Evolutionary conservation across 139 green algal species (phyloP).

Genomic region (Raphidocelis subcapitata): DNA sequence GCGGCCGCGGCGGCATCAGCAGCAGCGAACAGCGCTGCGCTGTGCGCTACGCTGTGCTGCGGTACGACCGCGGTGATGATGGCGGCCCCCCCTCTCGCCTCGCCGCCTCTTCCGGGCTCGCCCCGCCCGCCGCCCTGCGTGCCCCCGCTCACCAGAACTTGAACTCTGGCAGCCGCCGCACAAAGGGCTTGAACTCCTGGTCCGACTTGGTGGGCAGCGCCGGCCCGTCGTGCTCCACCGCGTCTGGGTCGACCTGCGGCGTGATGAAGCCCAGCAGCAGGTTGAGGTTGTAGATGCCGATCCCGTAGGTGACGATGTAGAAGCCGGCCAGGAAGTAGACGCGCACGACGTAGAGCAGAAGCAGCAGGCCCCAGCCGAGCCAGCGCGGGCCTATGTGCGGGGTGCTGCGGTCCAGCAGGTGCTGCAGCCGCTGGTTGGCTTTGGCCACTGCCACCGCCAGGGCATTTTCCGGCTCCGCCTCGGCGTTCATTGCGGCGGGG

Average conservation of each 20-base stretch:
- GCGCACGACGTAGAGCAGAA: conserved; percentile 77
- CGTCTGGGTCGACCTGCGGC: conserved; percentile 83
- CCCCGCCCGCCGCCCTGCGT: neutral
- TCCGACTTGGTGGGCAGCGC: conserved; percentile 88
- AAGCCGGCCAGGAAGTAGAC: conserved; percentile 86
- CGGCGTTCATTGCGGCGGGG: neutral
- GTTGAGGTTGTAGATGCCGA: conserved; percentile 99
- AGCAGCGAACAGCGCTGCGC: no score
- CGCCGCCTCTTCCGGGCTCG: no score
- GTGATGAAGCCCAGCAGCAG: conserved; percentile 97
- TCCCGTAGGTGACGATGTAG: conserved; percentile 98
- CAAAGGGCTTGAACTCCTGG: conserved; percentile 98
- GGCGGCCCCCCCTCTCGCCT: no score
- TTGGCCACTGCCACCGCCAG: conserved; percentile 9
- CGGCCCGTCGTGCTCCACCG: conserved; percentile 70
- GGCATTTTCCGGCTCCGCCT: neutral
- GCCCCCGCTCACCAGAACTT: conserved; percentile 91
- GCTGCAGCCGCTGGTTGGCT: conserved; percentile 58
- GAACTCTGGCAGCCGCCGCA: conserved; percentile 96
- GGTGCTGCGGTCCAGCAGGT: conserved; percentile 77
- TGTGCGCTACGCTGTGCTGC: no score
- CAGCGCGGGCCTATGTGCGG: conserved; percentile 77
- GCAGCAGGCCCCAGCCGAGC: conserved; percentile 51
- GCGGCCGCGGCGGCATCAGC: no score
- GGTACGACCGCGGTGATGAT: no score